Conservation (phyloP, 2,329 filamentous ascomycete genomes). For the Elsinoe arachidis region DNA sequence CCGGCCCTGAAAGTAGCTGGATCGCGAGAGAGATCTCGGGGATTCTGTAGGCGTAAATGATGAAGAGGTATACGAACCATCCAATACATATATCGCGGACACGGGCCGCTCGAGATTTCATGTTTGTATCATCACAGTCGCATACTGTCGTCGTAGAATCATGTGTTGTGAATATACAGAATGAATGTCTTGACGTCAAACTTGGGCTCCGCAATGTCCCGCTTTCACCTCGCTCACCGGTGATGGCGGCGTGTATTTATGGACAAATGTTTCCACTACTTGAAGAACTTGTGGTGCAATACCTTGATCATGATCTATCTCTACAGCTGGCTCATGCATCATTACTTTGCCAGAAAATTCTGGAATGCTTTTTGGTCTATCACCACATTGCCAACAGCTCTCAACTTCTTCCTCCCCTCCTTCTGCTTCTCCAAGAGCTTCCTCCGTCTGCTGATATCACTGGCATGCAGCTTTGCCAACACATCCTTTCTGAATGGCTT, state of each 20-base stretch:
- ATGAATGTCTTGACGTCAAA: slow-evolving; percentile 4
- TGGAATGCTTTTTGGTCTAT: slow-evolving; percentile 96
- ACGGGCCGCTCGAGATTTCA: not conserved
- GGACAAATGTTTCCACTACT: not conserved
- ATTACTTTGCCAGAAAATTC: slow-evolving; percentile 76
- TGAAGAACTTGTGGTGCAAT: not conserved
- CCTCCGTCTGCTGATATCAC: slow-evolving; percentile 69
- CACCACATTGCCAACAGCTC: slow-evolving; percentile 76
- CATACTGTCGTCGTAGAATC: not conserved
- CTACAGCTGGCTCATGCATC: too few species aligned
- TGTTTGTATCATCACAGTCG: not conserved
- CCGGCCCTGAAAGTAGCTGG: not conserved
- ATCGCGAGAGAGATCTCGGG: not conserved
- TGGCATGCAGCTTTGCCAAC: slow-evolving; percentile 82
- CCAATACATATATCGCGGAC: not conserved
- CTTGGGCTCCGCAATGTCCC: not conserved
- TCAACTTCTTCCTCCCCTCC: slow-evolving; percentile 79
- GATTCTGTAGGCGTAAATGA: not conserved
- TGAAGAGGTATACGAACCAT: not conserved
- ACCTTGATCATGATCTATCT: not conserved
- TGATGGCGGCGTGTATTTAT: not conserved
- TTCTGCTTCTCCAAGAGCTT: slow-evolving; percentile 97
- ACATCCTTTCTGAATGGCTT: slow-evolving; percentile 97
- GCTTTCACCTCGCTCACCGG: not conserved
- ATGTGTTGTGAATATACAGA: not conserved